Conservation (phyloP, 1,284 basidiomycete genomes). For the Crucibulum parvulum region DNA sequence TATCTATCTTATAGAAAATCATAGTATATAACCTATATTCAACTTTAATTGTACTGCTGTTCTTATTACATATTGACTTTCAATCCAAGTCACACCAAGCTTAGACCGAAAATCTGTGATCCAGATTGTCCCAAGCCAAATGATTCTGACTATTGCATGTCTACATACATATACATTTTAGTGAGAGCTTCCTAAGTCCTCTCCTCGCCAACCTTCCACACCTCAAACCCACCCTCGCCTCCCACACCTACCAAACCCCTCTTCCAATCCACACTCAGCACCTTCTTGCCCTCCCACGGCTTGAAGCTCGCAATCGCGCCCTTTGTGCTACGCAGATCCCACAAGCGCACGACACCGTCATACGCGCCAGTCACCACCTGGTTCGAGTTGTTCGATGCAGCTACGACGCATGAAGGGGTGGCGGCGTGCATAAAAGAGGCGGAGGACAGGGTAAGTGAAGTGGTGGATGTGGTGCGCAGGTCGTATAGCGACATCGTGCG, state of each 20-base stretch:
- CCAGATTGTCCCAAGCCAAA: too few relatives aligned
- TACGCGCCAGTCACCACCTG: slow-evolving; percentile 86
- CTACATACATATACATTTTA: too few relatives aligned
- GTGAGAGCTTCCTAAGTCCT: background rate
- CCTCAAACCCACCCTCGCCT: slow-evolving; percentile 84
- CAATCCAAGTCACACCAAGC: too few relatives aligned
- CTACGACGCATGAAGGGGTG: slow-evolving; percentile 76
- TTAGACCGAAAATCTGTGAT: too few relatives aligned
- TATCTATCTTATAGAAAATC: too few relatives aligned
- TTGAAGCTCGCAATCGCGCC: slow-evolving; percentile 73
- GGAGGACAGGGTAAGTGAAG: slow-evolving; percentile 46
- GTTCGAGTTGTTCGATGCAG: slow-evolving; percentile 46
- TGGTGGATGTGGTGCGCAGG: slow-evolving; percentile 45
- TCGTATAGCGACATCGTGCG: slow-evolving; percentile 74
- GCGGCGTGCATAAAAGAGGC: slow-evolving; percentile 71
- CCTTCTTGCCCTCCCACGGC: slow-evolving; percentile 67
- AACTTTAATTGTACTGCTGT: too few relatives aligned
- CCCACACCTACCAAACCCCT: slow-evolving; percentile 77
- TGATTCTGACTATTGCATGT: too few relatives aligned
- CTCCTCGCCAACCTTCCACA: slow-evolving; percentile 69
- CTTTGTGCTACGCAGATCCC: slow-evolving; percentile 83
- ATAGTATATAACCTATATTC: too few relatives aligned
- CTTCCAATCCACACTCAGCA: slow-evolving; percentile 81
- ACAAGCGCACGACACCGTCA: slow-evolving; percentile 83
- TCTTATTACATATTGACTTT: too few relatives aligned